Evolutionary conservation across 108 stramenopile genomes (phyloP).

Genomic region (Aureococcus anophagefferens): DNA sequence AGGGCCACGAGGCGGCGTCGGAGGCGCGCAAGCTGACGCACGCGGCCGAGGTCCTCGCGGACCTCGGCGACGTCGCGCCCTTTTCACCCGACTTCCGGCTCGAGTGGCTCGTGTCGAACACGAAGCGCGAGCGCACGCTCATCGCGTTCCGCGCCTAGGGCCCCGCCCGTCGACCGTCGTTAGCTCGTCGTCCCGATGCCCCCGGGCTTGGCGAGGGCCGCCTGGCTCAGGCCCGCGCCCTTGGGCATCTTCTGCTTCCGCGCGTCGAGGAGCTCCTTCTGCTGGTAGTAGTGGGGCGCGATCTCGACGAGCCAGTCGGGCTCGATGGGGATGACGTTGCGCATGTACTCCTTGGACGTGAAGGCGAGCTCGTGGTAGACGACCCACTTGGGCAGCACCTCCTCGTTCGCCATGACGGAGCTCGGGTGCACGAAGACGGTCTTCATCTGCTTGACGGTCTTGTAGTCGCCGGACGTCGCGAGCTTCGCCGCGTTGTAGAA

Average conservation of each 20-base stretch:
- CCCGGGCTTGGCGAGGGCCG: too few relatives aligned
- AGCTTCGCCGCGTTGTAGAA: constrained; percentile 93
- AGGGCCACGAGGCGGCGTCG: too few relatives aligned
- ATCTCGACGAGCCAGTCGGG: constrained; percentile 90
- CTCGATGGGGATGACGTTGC: constrained; percentile 85
- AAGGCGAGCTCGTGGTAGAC: constrained; percentile 92
- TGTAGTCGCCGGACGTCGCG: constrained; percentile 77
- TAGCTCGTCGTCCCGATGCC: too few relatives aligned
- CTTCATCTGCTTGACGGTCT: constrained; percentile 85
- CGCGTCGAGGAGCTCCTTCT: constrained; percentile 74
- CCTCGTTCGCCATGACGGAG: constrained; percentile 78
- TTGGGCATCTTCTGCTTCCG: constrained; percentile 80
- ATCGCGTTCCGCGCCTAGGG: too few relatives aligned
- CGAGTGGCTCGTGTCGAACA: too few relatives aligned
- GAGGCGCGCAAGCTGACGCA: too few relatives aligned
- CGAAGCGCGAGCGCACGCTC: too few relatives aligned
- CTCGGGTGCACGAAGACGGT: constrained; percentile 95
- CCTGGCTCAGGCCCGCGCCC: constrained; percentile 11
- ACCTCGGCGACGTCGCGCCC: too few relatives aligned
- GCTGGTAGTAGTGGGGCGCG: constrained; percentile 94
- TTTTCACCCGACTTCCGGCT: too few relatives aligned
- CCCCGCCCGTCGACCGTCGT: too few relatives aligned
- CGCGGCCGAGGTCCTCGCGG: too few relatives aligned
- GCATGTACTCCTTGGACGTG: constrained; percentile 97
- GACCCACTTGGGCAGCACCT: constrained; percentile 82